Conservation (phyloP, 371 early-diverging fungal species). For the Nematocida minor region DNA sequence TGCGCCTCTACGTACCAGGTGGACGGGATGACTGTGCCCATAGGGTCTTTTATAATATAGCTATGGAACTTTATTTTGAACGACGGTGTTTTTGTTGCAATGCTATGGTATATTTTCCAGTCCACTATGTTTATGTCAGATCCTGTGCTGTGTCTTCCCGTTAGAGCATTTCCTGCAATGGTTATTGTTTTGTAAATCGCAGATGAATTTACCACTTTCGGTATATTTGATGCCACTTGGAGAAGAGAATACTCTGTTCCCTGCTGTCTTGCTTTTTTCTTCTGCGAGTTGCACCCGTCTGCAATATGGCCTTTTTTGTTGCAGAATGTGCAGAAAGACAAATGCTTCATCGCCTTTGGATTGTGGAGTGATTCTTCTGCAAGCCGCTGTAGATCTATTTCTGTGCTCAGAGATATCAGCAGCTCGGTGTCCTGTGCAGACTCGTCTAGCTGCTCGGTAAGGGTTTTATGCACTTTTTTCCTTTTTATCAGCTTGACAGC, state of each 20-base stretch:
- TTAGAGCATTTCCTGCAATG: neutral
- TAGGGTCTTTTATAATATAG: neutral
- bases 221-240: no score
- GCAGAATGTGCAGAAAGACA: slow-evolving; percentile 9
- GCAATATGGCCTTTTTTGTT: neutral
- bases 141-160: slow-evolving; percentile 7
- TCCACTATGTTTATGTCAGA: neutral
- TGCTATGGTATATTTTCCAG: neutral
- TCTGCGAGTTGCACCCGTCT: neutral
- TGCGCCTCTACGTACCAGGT: neutral
- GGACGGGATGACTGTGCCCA: neutral
- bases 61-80: neutral
- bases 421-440: neutral
- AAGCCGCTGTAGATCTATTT: neutral
- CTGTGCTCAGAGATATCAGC: neutral
- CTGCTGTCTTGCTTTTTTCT: neutral
- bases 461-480: neutral
- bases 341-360: neutral
- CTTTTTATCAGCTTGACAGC: neutral
- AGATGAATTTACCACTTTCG: neutral
- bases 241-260: neutral
- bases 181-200: neutral
- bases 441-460: neutral
- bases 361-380: neutral
- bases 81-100: neutral